Evolutionary conservation across 2,329 filamentous ascomycete species (phyloP), one percentile per base, ranked within the genome.

Genomic region (Lomentospora prolificans): DNA sequence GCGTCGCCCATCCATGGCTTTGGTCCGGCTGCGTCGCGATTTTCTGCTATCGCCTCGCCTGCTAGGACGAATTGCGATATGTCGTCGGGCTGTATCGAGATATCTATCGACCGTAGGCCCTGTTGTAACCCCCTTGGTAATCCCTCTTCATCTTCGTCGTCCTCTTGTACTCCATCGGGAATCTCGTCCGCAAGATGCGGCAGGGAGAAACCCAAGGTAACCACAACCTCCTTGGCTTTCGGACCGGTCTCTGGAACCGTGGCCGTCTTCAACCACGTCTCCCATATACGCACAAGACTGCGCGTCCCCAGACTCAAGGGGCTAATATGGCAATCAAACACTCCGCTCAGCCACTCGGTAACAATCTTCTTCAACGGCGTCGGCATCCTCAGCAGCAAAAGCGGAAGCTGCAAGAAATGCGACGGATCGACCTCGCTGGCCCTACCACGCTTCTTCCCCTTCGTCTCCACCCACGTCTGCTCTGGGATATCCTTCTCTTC

Each of bases 371-470:
- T 80, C 1, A 83, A 67, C 2, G 77, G 66, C 3, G 74, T 67
- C 0, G 80, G 80, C 77, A 82, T 81, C 24, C 79, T 73, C 28
- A 81, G 64, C 1, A 84, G 66, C 2, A 83, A 67, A 0, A 83
- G 67, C 0, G 80, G 79, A 0, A 82, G 68, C 28, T 71, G 64
- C 3, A 78, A 31, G 55, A 82, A 82, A 1, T 64, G 62, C 3
- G 48, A 52, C 39, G 8, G 57, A 24, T 51, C 44, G 24, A 19
- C 27, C 7, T 33, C 30, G 30, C 30, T 12, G 7, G 6, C 30
- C 30, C 30, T 6, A 6, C 7, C 30, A 12, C 30, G 30, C 30
- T 33, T 44, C 30, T 19, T 7, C 36, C 14, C 24, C 36, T 31
- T 5, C 50, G 17, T 7, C 17, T 22, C 19, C 12, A 17, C 24